Conservation (phyloP, 306 rosid genomes). For the Alnus glutinosa region DNA sequence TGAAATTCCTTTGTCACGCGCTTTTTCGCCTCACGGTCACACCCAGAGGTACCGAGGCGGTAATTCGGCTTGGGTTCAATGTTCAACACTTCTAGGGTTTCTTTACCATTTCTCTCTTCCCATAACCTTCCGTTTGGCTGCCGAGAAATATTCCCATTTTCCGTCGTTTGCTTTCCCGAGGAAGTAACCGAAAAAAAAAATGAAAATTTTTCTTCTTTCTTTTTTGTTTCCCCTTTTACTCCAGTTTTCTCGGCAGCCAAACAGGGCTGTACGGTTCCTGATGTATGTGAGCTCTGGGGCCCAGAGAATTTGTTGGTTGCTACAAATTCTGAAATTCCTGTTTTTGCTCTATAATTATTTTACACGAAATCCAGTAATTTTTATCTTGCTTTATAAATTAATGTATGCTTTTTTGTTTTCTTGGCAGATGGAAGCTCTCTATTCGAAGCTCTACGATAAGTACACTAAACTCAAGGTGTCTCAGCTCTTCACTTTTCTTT, state of each 20-base stretch:
- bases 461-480: conserved; percentile 74
- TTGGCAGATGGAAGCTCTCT: conserved; percentile 64
- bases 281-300: not conserved
- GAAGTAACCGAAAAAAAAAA: not conserved
- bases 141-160: not conserved
- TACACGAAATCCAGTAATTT: not conserved
- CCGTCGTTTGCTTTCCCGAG: not conserved
- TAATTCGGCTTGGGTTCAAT: not conserved
- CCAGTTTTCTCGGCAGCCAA: conserved; percentile 15
- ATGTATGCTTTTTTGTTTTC: not conserved
- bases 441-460: conserved; percentile 77
- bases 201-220: not conserved
- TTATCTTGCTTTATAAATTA: not conserved
- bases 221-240: too few species aligned
- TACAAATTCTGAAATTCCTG: not conserved
- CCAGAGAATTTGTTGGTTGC: not conserved
- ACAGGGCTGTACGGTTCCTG: not conserved
- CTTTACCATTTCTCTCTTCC: not conserved
- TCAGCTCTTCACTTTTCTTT: not conserved
- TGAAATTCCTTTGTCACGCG: not conserved
- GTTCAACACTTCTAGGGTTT: not conserved
- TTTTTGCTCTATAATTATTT: not conserved
- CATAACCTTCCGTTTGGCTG: not conserved
- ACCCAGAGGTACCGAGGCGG: not conserved
- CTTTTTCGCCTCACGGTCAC: not conserved